phyloP scores from a whole-genome alignment of 345 rosid genomes.

The Orychophragmus violaceus region DNA sequence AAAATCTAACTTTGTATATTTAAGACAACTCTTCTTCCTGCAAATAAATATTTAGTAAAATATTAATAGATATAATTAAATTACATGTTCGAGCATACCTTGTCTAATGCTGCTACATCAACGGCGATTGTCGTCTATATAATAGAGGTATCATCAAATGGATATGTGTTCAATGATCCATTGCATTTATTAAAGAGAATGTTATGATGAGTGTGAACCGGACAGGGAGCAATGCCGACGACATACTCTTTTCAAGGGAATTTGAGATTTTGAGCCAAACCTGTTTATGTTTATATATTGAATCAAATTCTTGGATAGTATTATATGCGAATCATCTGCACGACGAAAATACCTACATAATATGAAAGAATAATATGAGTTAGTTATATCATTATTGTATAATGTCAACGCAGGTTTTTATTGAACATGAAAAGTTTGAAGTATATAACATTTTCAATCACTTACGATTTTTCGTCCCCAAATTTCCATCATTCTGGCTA shows the following conservation, averaged over 20 bases:
- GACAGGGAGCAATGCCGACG: background rate
- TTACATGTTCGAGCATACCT: too few relatives aligned
- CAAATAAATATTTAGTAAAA: too few relatives aligned
- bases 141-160: constrained; percentile 68
- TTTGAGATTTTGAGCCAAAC: constrained; percentile 24
- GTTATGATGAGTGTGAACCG: background rate
- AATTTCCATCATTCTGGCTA: too few relatives aligned
- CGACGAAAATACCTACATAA: constrained; percentile 82
- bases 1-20: too few relatives aligned
- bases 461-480: too few relatives aligned
- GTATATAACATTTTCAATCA: background rate
- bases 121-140: constrained; percentile 77
- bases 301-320: constrained; percentile 77
- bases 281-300: constrained; percentile 81
- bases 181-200: constrained; percentile 34
- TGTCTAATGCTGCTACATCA: constrained; percentile 81
- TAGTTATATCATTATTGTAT: background rate
- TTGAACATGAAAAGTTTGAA: background rate
- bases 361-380: background rate
- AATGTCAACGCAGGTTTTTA: background rate
- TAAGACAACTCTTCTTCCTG: too few relatives aligned
- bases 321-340: constrained; percentile 59
- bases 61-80: too few relatives aligned
- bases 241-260: constrained; percentile 1
- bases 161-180: constrained; percentile 79